Conservation (phyloP, 495 filamentous ascomycete genomes). For the Thermothielavioides terrestris region DNA sequence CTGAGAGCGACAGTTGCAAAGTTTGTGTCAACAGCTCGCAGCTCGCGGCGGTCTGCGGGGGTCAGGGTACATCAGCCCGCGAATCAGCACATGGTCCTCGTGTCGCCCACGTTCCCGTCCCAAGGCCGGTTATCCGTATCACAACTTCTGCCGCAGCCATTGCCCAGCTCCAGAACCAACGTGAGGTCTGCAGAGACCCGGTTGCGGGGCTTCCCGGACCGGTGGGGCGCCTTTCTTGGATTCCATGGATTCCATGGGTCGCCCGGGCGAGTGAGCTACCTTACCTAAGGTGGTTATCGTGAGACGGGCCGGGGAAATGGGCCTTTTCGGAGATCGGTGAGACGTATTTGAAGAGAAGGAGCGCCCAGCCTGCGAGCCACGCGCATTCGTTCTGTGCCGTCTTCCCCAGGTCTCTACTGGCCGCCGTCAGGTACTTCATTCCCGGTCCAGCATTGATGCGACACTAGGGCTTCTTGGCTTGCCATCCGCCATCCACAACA, state of each 20-base stretch:
- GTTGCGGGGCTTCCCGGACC: conserved; percentile 1
- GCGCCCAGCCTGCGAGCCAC: not conserved
- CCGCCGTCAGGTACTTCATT: no score
- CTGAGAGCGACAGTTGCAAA: not conserved
- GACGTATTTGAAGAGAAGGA: conserved; percentile 4
- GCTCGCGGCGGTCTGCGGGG: conserved; percentile 4
- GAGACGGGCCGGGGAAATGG: conserved; percentile 5
- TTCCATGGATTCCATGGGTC: not conserved
- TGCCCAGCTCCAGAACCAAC: not conserved
- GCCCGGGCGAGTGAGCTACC: not conserved
- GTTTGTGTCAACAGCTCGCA: not conserved
- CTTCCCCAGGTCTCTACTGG: no score
- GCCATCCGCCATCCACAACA: no score
- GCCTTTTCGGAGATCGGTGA: conserved; percentile 1
- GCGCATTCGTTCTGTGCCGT: no score
- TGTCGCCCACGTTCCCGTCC: not conserved
- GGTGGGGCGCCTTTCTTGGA: conserved; percentile 1
- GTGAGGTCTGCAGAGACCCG: not conserved
- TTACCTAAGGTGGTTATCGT: not conserved
- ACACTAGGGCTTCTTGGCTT: no score
- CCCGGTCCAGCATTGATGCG: no score
- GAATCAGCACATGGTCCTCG: not conserved
- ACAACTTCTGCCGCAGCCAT: not conserved
- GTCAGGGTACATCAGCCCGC: not conserved
- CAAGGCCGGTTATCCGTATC: no score